These are phyloP conservation scores for Populus euphratica DNA, from an alignment of 345 rosid species.

Conservation along the genomic window DNA sequence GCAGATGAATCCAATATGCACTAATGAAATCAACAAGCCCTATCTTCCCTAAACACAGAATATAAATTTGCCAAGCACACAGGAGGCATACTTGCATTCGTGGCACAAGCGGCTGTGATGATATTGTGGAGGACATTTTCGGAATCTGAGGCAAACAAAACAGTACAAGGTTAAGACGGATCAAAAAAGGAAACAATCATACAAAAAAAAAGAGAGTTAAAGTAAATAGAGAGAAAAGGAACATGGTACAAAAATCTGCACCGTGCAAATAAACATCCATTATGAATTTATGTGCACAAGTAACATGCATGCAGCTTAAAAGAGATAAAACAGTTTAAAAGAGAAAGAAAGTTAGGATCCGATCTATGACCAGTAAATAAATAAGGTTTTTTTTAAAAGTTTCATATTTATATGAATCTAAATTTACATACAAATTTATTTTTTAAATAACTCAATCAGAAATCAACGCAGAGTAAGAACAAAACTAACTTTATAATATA, in stretches of 20 bases:
- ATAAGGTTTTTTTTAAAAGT: no score
- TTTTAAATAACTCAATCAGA: no score
- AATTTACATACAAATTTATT: no score
- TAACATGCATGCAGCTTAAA: neutral
- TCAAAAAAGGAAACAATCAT: conserved; percentile 7
- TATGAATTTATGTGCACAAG: neutral
- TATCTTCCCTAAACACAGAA: neutral
- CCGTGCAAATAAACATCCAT: neutral
- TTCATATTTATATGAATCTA: no score
- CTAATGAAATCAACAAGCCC: neutral
- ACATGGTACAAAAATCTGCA: neutral
- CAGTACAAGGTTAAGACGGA: conserved; percentile 4
- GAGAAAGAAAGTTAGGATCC: neutral
- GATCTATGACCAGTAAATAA: no score
- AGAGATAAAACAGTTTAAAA: neutral
- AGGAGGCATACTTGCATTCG: conserved; percentile 65
- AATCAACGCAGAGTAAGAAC: no score
- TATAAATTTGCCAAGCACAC: neutral
- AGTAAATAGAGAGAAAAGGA: neutral
- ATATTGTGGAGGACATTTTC: conserved; percentile 70
- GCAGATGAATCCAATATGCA: neutral
- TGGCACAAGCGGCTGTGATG: conserved; percentile 63
- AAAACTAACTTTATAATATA: no score
- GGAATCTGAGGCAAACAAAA: conserved; percentile 52
- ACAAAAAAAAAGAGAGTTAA: neutral